These are phyloP conservation scores for Pseudotsuga menziesii DNA, from an alignment of 75 land plant species.

Conservation along the genomic window DNA sequence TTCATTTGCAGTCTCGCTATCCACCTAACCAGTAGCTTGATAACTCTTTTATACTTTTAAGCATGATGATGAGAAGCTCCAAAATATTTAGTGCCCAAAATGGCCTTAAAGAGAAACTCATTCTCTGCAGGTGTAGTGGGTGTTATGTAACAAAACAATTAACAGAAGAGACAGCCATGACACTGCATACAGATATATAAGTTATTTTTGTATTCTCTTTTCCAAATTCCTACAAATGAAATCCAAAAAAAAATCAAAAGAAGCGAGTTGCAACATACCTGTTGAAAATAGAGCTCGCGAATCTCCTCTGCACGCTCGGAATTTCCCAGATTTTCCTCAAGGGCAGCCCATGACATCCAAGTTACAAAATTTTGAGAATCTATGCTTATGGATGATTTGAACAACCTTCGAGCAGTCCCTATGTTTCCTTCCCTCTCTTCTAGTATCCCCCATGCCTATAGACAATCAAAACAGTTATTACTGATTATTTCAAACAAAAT, in stretches of 20 bases:
- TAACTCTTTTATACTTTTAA: too few relatives aligned
- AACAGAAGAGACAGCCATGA: too few relatives aligned
- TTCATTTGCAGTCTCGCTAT: too few relatives aligned
- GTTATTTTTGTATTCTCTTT: background rate
- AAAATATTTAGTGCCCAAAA: background rate
- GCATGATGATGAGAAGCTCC: too few relatives aligned
- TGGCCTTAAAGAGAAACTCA: too few relatives aligned
- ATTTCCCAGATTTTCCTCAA: constrained; percentile 85
- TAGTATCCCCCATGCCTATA: constrained; percentile 95
- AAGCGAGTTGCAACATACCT: constrained; percentile 33
- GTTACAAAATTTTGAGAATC: constrained; percentile 89
- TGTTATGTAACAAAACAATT: too few relatives aligned
- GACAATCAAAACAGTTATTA: background rate
- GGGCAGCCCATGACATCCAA: constrained; percentile 96
- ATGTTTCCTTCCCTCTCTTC: constrained; percentile 78
- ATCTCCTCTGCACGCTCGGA: constrained; percentile 91
- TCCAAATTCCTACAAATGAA: background rate
- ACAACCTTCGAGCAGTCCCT: constrained; percentile 77
- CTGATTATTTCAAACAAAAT: background rate
- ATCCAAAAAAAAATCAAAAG: background rate
- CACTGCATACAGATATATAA: background rate
- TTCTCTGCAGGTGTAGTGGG: background rate
- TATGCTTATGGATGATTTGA: constrained; percentile 72
- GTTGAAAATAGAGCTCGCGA: constrained; percentile 79
- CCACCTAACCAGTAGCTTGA: too few relatives aligned